Conservation (phyloP, 352 stramenopile genomes). For the Phytophthora sp. region DNA sequence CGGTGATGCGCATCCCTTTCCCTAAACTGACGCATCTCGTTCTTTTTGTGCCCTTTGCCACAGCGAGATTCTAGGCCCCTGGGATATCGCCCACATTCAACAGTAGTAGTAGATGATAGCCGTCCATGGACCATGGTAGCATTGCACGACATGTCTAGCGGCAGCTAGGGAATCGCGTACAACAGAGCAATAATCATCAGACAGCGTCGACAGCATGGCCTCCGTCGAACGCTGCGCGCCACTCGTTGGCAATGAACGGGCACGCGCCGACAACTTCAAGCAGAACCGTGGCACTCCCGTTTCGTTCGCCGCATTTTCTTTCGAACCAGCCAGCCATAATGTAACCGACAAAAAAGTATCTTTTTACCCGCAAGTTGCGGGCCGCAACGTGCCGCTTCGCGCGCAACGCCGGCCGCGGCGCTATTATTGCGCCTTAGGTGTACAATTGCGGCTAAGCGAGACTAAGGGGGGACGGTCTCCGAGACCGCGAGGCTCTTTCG, state of each 20-base stretch:
- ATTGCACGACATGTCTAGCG: too few relatives aligned
- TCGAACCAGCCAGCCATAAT: constrained; percentile 31
- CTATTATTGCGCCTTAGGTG: background rate
- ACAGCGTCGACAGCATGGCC: background rate
- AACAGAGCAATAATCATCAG: background rate
- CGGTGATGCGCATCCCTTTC: constrained; percentile 19
- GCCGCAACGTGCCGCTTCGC: constrained; percentile 27
- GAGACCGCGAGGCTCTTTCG: constrained; percentile 17
- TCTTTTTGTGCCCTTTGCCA: constrained; percentile 22
- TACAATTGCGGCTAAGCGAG: too few relatives aligned
- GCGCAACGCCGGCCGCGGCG: constrained; percentile 14
- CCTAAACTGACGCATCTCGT: constrained; percentile 30
- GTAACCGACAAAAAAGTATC: constrained; percentile 45
- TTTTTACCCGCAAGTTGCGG: too few relatives aligned
- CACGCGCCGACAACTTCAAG: constrained; percentile 29
- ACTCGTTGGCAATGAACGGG: constrained; percentile 18
- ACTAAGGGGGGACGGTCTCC: background rate
- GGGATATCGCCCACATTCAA: constrained; percentile 91
- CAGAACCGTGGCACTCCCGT: constrained; percentile 21
- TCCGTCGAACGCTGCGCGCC: background rate
- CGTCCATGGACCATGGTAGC: too few relatives aligned
- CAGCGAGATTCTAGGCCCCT: constrained; percentile 90
- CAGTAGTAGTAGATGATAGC: constrained; percentile 60
- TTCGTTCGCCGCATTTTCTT: constrained; percentile 45
- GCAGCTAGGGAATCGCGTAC: background rate